These are phyloP conservation scores for Myxozyma sirexii DNA, from an alignment of 805 yeast genomes.

Conservation along the genomic window DNA sequence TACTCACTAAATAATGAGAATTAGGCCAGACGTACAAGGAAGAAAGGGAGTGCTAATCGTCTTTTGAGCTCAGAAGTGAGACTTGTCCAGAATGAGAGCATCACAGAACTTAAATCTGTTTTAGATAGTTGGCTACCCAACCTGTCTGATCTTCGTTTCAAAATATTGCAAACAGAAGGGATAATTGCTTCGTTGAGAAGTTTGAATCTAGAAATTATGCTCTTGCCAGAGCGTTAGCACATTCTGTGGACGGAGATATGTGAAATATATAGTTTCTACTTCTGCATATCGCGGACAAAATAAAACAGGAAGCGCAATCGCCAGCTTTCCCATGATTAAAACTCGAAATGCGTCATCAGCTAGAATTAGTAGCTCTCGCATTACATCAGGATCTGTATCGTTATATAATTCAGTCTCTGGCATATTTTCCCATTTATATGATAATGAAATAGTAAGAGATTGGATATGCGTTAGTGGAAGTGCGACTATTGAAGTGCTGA, in stretches of 20 bases:
- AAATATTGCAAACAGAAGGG: conserved; percentile 11
- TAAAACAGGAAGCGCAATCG: conserved; percentile 12
- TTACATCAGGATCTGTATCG: neutral
- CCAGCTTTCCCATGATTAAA: conserved; percentile 11
- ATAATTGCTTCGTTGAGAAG: neutral
- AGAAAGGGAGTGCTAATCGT: neutral
- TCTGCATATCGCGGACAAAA: conserved; percentile 19
- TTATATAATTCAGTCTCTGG: too few relatives aligned
- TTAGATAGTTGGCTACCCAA: neutral
- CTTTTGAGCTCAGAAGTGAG: neutral
- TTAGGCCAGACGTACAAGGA: too few relatives aligned
- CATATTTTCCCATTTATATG: neutral
- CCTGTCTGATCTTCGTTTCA: conserved; percentile 5
- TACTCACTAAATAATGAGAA: too few relatives aligned
- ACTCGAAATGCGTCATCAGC: conserved; percentile 12
- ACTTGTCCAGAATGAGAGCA: neutral
- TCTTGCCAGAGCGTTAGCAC: neutral
- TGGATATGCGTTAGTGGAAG: conserved; percentile 1
- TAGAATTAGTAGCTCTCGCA: neutral
- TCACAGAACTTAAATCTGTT: neutral
- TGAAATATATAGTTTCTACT: neutral
- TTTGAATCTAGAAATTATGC: conserved; percentile 4
- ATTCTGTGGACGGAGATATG: neutral
- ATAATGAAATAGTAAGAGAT: neutral
- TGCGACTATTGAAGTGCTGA: neutral